These are phyloP conservation scores for Abrus pulchellus DNA, from an alignment of 306 rosid genomes.

Conservation along the genomic window DNA sequence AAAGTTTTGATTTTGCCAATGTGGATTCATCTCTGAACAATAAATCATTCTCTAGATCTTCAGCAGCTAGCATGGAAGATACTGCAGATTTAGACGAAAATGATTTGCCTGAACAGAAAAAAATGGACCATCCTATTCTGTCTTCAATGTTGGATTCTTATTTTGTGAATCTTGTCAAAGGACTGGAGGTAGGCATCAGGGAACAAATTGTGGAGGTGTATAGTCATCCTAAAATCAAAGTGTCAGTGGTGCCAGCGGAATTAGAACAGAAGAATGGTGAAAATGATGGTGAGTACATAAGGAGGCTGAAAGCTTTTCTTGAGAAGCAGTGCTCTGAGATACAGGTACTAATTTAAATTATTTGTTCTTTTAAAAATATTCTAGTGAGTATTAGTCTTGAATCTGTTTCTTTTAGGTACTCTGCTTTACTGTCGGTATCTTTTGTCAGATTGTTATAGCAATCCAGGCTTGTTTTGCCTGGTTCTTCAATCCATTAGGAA, in stretches of 20 bases:
- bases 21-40: slow-evolving; percentile 62
- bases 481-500: not conserved
- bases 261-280: slow-evolving; percentile 79
- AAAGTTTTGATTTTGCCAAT: slow-evolving; percentile 61
- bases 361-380: slow-evolving; percentile 33
- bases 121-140: slow-evolving; percentile 70
- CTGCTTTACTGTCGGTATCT: not conserved
- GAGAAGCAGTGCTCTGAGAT: slow-evolving; percentile 92
- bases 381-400: slow-evolving; percentile 20
- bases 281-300: slow-evolving; percentile 72
- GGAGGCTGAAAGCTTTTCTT: slow-evolving; percentile 79
- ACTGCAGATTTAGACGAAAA: slow-evolving; percentile 68
- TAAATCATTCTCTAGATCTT: slow-evolving; percentile 72
- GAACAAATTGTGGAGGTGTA: slow-evolving; percentile 72
- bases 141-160: slow-evolving; percentile 71
- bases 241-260: slow-evolving; percentile 89
- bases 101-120: slow-evolving; percentile 56
- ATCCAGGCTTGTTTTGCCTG: slow-evolving; percentile 3
- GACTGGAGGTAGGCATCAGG: slow-evolving; percentile 71
- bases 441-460: not conserved
- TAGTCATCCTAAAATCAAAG: slow-evolving; percentile 77
- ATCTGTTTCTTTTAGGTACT: not conserved
- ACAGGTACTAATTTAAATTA: slow-evolving; percentile 60
- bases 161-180: slow-evolving; percentile 62
- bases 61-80: slow-evolving; percentile 84